phyloP scores from a whole-genome alignment of 2,329 filamentous ascomycete genomes.

The Talaromyces sp. region DNA sequence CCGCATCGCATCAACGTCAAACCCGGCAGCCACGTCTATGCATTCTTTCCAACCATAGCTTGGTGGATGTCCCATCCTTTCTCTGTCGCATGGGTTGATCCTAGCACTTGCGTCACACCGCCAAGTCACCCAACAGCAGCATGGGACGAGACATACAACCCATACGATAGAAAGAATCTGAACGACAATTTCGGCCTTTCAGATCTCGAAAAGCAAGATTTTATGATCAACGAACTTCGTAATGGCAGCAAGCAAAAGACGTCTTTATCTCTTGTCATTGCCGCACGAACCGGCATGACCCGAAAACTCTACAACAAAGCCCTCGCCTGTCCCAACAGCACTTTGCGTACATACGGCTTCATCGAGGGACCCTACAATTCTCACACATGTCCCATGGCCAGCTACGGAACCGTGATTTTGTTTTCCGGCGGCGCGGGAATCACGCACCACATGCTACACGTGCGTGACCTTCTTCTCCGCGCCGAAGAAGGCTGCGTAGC shows the following conservation, averaged over 20 bases:
- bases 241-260: constrained; percentile 28
- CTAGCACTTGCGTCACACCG: constrained; percentile 27
- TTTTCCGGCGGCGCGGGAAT: constrained; percentile 65
- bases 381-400: constrained; percentile 50
- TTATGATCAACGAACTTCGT: constrained; percentile 7
- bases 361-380: constrained; percentile 64
- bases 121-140: constrained; percentile 23
- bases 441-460: constrained; percentile 61
- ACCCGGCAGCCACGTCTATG: constrained; percentile 59
- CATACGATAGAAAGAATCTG: constrained; percentile 19
- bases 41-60: constrained; percentile 53
- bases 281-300: constrained; percentile 62
- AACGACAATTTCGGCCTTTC: constrained; percentile 34
- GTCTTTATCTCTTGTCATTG: constrained; percentile 55
- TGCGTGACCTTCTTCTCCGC: constrained; percentile 56
- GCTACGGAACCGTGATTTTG: constrained; percentile 62
- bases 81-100: constrained; percentile 46
- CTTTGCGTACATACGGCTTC: constrained; percentile 52
- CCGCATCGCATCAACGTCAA: constrained; percentile 51
- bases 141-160: constrained; percentile 14
- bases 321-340: constrained; percentile 45
- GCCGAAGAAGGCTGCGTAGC: constrained; percentile 52
- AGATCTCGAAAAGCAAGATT: constrained; percentile 6
- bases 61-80: constrained; percentile 50
- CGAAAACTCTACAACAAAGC: constrained; percentile 57